Evolutionary conservation across 1,139 yeast species (phyloP).

Genomic region (Candida sojae): DNA sequence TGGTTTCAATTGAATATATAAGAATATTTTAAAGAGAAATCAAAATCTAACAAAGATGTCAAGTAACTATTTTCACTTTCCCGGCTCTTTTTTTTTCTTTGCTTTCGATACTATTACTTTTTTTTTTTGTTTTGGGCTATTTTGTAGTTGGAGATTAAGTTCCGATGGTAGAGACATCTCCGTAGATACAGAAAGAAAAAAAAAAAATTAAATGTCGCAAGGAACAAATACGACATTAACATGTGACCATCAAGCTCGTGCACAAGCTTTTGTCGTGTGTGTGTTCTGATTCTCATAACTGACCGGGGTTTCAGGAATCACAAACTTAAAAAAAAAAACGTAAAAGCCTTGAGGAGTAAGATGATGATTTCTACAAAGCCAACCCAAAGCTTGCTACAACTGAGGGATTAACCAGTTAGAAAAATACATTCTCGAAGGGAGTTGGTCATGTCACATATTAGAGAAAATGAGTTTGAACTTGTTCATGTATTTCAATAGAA

Average conservation of each 20-base stretch:
- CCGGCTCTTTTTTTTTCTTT: background rate
- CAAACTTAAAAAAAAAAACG: too few relatives aligned
- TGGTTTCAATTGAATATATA: background rate
- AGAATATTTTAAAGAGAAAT: background rate
- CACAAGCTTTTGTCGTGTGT: too few relatives aligned
- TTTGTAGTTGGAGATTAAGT: background rate
- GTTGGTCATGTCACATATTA: too few relatives aligned
- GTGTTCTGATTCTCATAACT: background rate
- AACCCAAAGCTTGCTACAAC: too few relatives aligned
- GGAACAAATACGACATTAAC: background rate
- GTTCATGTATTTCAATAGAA: too few relatives aligned
- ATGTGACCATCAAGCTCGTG: background rate
- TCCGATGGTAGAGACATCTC: slow-evolving; percentile 9
- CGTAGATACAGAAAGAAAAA: background rate
- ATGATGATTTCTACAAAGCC: too few relatives aligned
- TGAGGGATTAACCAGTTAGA: too few relatives aligned
- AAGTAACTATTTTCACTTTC: background rate
- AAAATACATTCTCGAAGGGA: too few relatives aligned
- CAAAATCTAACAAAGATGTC: background rate
- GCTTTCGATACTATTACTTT: background rate
- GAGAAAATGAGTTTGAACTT: too few relatives aligned
- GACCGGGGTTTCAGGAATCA: background rate
- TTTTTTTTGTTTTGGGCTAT: background rate
- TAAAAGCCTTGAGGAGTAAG: too few relatives aligned
- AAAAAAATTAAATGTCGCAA: slow-evolving; percentile 1